Evolutionary conservation across 768 basidiomycete species (phyloP).

Genomic region (Boletus patriciae): DNA sequence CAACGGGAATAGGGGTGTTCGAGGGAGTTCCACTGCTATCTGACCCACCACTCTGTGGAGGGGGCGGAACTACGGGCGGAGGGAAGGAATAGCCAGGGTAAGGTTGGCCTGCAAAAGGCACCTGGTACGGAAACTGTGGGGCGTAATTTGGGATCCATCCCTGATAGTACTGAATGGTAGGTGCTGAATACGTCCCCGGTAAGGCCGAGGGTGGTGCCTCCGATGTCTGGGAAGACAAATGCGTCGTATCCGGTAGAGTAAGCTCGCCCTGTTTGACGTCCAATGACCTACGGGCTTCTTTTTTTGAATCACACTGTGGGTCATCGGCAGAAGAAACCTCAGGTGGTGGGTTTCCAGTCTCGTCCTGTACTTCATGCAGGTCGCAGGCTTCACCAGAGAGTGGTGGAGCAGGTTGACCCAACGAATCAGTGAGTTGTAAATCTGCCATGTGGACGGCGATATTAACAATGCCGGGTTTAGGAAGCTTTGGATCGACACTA

Average conservation of each 20-base stretch:
- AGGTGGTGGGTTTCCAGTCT: neutral
- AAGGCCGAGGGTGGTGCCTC: slow-evolving; percentile 21
- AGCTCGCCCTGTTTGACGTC: slow-evolving; percentile 33
- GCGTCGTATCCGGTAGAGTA: slow-evolving; percentile 1
- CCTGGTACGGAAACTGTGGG: slow-evolving; percentile 51
- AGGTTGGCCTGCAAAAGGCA: slow-evolving; percentile 47
- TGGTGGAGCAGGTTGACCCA: neutral
- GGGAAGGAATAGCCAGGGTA: slow-evolving; percentile 48
- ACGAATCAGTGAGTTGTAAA: slow-evolving; percentile 8
- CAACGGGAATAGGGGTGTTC: slow-evolving; percentile 37
- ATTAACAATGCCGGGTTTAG: slow-evolving; percentile 6
- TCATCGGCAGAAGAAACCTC: slow-evolving; percentile 3
- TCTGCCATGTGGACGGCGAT: slow-evolving; percentile 14
- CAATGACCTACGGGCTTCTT: slow-evolving; percentile 4
- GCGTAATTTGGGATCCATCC: slow-evolving; percentile 56
- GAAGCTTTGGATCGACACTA: slow-evolving; percentile 10
- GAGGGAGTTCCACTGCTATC: slow-evolving; percentile 40
- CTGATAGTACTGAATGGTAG: slow-evolving; percentile 47
- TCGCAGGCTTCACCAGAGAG: slow-evolving; percentile 9
- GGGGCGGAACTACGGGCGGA: slow-evolving; percentile 20
- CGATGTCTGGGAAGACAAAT: slow-evolving; percentile 29
- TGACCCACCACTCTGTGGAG: slow-evolving; percentile 35
- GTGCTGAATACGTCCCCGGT: slow-evolving; percentile 37
- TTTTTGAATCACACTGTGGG: slow-evolving; percentile 1
- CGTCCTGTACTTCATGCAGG: slow-evolving; percentile 22